Conservation (phyloP, 495 filamentous ascomycete genomes). For the Aspergillus leporis region DNA sequence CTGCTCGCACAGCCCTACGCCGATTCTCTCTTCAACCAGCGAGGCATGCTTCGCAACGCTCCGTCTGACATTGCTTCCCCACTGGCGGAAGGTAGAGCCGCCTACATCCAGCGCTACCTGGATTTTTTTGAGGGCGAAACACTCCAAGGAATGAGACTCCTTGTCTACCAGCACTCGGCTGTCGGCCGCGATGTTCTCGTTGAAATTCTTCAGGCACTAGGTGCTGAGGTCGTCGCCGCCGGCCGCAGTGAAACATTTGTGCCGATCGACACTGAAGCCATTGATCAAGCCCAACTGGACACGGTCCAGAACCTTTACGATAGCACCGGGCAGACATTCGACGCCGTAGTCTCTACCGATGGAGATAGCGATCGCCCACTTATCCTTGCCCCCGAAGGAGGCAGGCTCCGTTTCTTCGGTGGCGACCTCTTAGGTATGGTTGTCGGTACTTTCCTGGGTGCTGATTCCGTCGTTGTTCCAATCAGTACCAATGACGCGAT, state of each 20-base stretch:
- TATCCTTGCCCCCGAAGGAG: conserved; percentile 22
- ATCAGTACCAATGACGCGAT: conserved; percentile 33
- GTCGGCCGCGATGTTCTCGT: conserved; percentile 28
- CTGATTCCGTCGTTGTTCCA: conserved; percentile 29
- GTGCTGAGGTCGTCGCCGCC: conserved; percentile 22
- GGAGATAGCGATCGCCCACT: conserved; percentile 33
- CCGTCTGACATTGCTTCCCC: conserved; percentile 7
- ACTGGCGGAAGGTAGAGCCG: conserved; percentile 15
- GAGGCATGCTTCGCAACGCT: conserved; percentile 25
- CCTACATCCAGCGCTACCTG: conserved; percentile 28
- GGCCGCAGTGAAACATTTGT: conserved; percentile 31
- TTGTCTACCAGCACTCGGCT: conserved; percentile 32
- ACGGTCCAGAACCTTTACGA: conserved; percentile 21
- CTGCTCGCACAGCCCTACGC: conserved; percentile 21
- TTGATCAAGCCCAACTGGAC: conserved; percentile 28
- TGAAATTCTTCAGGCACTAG: conserved; percentile 23
- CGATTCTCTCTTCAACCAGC: conserved; percentile 27
- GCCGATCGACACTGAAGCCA: conserved; percentile 33
- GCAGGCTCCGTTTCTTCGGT: conserved; percentile 28
- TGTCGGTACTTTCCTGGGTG: conserved; percentile 23
- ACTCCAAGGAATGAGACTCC: conserved; percentile 24
- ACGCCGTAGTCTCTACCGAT: conserved; percentile 29
- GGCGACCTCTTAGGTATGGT: conserved; percentile 30
- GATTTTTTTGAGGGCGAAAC: conserved; percentile 28
- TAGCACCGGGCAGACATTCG: conserved; percentile 19